These are phyloP conservation scores for Debaryomyces castellii DNA, from an alignment of 805 yeast species.

Conservation along the genomic window DNA sequence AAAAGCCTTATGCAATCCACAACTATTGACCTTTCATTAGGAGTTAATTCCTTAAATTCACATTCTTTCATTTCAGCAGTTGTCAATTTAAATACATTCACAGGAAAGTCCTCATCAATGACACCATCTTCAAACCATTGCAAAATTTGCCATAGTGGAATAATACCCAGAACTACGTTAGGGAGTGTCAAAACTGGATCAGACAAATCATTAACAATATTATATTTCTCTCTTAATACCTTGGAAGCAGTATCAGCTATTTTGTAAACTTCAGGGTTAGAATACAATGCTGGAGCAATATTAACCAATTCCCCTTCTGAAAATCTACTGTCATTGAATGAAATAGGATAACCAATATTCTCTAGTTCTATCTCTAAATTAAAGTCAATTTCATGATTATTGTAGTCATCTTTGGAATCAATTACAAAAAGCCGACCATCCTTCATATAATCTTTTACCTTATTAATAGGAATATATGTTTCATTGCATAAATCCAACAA, in stretches of 20 bases:
- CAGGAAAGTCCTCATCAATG: slow-evolving; percentile 16
- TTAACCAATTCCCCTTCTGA: slow-evolving; percentile 9
- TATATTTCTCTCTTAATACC: slow-evolving; percentile 12
- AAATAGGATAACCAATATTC: slow-evolving; percentile 13
- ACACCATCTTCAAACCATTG: slow-evolving; percentile 29
- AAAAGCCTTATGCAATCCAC: slow-evolving; percentile 45
- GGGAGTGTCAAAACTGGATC: slow-evolving; percentile 25
- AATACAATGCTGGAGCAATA: slow-evolving; percentile 19
- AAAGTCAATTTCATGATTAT: neutral
- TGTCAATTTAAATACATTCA: slow-evolving; percentile 11
- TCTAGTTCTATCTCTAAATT: slow-evolving; percentile 11
- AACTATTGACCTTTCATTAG: slow-evolving; percentile 24
- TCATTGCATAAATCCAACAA: slow-evolving; percentile 55
- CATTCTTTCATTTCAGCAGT: slow-evolving; percentile 18
- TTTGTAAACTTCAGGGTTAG: slow-evolving; percentile 10
- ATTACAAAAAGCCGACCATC: slow-evolving; percentile 32
- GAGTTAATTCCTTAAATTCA: slow-evolving; percentile 19
- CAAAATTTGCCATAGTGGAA: slow-evolving; percentile 48
- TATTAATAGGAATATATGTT: slow-evolving; percentile 39
- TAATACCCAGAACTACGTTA: slow-evolving; percentile 48
- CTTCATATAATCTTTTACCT: slow-evolving; percentile 23
- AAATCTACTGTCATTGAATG: slow-evolving; percentile 7
- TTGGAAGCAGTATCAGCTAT: slow-evolving; percentile 17
- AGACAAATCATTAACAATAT: slow-evolving; percentile 2
- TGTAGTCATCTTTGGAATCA: slow-evolving; percentile 10